A percentile compares a stretch with the other conserved stretches of the same genome.
phyloP scores from a whole-genome alignment of 2,329 filamentous ascomycete species.

The Aspergillus latus region DNA sequence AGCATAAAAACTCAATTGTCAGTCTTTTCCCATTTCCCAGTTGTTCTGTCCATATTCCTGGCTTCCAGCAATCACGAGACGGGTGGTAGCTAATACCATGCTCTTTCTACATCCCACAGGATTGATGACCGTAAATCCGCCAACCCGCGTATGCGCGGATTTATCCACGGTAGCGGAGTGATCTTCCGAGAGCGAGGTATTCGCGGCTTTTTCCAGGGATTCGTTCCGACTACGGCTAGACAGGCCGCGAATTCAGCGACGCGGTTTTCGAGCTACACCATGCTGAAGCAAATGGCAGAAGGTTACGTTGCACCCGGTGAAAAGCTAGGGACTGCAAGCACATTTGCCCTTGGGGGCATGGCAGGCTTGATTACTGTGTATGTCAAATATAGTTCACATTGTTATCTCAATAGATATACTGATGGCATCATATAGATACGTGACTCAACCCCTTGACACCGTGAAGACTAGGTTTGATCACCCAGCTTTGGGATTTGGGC shows the following conservation, averaged over 20 bases:
- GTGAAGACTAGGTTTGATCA: constrained; percentile 73
- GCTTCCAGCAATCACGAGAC: neutral
- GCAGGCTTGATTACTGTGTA: constrained; percentile 89
- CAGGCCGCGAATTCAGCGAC: constrained; percentile 94
- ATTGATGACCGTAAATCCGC: constrained; percentile 91
- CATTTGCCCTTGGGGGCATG: constrained; percentile 85
- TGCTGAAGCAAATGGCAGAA: constrained; percentile 84
- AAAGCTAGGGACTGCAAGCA: constrained; percentile 83
- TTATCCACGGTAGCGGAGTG: constrained; percentile 83
- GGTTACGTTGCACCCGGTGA: constrained; percentile 91
- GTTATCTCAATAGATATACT: neutral
- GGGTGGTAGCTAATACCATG: constrained; percentile 2
- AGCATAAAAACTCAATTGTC: constrained; percentile 96
- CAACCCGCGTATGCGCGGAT: constrained; percentile 84
- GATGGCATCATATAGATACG: constrained; percentile 41
- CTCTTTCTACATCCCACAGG: constrained; percentile 43
- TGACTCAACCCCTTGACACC: constrained; percentile 75
- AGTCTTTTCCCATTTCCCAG: constrained; percentile 25
- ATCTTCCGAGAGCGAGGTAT: constrained; percentile 87
- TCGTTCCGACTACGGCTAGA: constrained; percentile 88
- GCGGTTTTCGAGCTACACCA: constrained; percentile 87
- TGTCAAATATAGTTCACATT: constrained; percentile 2
- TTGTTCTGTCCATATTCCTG: no score
- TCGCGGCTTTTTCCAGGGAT: constrained; percentile 93
- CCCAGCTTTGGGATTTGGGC: neutral